Base-by-base conservation (phyloP, 2,329 filamentous ascomycete species). In the Colletotrichum endophyticum region DNA sequence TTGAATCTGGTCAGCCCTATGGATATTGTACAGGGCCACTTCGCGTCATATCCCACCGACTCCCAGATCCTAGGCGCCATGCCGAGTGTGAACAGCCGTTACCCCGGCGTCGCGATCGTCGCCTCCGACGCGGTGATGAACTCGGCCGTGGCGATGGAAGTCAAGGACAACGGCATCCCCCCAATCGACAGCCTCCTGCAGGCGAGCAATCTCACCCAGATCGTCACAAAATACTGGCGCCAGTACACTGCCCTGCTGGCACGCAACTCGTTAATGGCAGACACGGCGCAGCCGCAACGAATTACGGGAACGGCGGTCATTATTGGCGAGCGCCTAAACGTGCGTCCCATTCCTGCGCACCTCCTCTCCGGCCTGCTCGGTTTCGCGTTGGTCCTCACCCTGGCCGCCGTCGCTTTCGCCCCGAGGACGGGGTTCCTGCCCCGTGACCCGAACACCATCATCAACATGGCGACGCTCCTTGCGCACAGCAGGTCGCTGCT, bases 371-470 rank as follows among this genome's bases (percentile, higher is more conserved):
- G 73, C 4, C 59, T 85, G 0, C 70, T 86, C 1, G 81, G 73
- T 1, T 22, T 83, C 5, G 82, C 82, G 19, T 64, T 83, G 5
- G 8, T 81, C 3, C 66, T 84, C 0, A 78, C 77, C 3, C 36
- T 81, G 0, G 73, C 73, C 5, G 73, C 78, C 1, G 77, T 82
- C 2, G 78, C 78, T n/a, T 39, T 79, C 1, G 80, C 82, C 15
- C 84, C 85, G 0, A 82, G 49, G 30, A 78, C 78, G 36, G 84
- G 84, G 0, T 82, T 86, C n/a, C 80, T 86, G 5, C 85, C 85
- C 0, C 81, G 84, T 15, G 79, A 83, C 9, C 84, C 84, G 0
- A 81, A 80, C 19, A 83, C 82, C 4, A 80, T 86, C 12, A 80
- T 85, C 56, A 83, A 83, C 64, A 79, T 82, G 75, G 85, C 85